Percentiles rank a stretch among this genome's conserved stretches.
These are phyloP conservation scores for Chrysopogon serrulatus DNA, from an alignment of 176 grass and related monocot species.

Conservation along the genomic window DNA sequence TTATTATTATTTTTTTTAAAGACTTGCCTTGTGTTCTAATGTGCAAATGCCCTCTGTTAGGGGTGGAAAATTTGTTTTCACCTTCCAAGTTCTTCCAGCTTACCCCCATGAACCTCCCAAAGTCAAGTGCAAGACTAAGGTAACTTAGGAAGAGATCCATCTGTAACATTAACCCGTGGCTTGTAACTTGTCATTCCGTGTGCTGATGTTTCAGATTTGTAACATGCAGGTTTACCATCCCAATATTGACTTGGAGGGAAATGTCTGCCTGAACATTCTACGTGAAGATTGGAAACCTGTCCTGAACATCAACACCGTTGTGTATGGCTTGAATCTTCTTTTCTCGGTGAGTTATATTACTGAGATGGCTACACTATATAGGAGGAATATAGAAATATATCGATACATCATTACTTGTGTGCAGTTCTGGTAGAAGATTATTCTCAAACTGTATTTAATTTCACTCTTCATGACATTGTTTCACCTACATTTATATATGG, in stretches of 20 bases:
- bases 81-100: conserved; percentile 59
- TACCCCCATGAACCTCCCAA: conserved; percentile 76
- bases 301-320: conserved; percentile 68
- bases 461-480: background rate
- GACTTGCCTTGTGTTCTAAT: background rate
- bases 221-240: conserved; percentile 57
- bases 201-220: background rate
- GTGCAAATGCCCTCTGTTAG: conserved; percentile 5
- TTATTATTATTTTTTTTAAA: too few relatives aligned
- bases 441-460: background rate
- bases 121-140: conserved; percentile 85
- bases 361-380: background rate
- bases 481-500: background rate
- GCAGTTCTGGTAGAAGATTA: background rate
- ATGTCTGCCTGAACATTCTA: conserved; percentile 72
- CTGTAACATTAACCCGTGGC: too few relatives aligned
- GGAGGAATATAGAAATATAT: background rate
- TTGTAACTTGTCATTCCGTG: background rate
- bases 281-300: conserved; percentile 81
- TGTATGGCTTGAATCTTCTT: conserved; percentile 73
- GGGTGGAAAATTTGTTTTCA: conserved; percentile 61
- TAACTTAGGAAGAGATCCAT: background rate
- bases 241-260: conserved; percentile 80
- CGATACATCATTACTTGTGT: background rate
- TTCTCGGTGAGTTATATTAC: conserved; percentile 44